Evolutionary conservation across 2,329 filamentous ascomycete genomes (phyloP), one percentile per base, ranked within the genome.

Genomic region (Aspergillus sp.): DNA sequence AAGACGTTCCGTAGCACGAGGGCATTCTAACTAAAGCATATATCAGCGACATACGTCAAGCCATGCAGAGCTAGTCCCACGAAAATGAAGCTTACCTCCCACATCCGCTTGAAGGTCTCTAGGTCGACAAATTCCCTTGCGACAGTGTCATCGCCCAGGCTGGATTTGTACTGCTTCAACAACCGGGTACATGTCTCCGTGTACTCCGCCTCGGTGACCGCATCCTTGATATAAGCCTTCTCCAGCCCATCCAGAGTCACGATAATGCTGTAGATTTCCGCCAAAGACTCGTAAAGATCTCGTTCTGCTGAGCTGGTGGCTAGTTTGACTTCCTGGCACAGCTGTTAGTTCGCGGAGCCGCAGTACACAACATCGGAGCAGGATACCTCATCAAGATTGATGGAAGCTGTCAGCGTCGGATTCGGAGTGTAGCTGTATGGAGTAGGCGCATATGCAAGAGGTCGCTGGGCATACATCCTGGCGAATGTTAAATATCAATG

Each of bases 241-340:
- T 98, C 93, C 1, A 98, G 79, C 53, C 94, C 89, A 64, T 98
- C 93, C 3, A 98, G 76, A 0, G 93, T 97, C 51, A 96, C 80
- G 34, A 98, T 91, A 56, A 98, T 97, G 71, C 90, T 95, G 70
- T 97, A 98, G 27, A 98, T 83, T 69, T 98, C 93, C 46, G 91
- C 93, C 9, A 98, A 81, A 1, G 93, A 97, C 63, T 97, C 93
- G 66, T 96, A 88, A 1, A 97, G 76, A 64, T 98, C 90, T 51
- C 91, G 84, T 71, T 97, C 91, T 36, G 87, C 85, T 56, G 86
- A 83, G 26, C 85, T 94, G 35, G 87, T 84, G 43, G 88, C 82
- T 50, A 98, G 79, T 69, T 95, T 95, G 57, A 96, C 89, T 76
- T 97, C 93, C 86, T 95, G 57, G 30, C 32, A 45, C 28, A 50